Evolutionary conservation across 2,329 filamentous ascomycete species (phyloP).

Genomic region (Microsporum audouinii): DNA sequence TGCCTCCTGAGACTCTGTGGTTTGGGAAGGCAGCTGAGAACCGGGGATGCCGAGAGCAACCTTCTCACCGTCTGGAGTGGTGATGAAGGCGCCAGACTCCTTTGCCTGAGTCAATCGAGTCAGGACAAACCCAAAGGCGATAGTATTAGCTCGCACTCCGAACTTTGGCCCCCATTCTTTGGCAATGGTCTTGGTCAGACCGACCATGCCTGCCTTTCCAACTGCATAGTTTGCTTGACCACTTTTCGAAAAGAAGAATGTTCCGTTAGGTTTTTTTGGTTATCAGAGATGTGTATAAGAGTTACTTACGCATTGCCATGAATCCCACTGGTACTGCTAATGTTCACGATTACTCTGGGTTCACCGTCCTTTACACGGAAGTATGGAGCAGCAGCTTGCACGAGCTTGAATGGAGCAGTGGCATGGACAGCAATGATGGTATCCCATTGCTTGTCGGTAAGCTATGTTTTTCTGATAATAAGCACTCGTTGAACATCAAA

Average conservation of each 20-base stretch:
- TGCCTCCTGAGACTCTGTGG: slow-evolving; percentile 22
- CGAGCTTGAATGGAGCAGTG: slow-evolving; percentile 74
- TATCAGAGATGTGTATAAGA: neutral
- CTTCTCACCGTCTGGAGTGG: slow-evolving; percentile 62
- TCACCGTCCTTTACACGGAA: slow-evolving; percentile 79
- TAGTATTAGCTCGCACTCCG: slow-evolving; percentile 69
- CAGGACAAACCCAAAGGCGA: slow-evolving; percentile 72
- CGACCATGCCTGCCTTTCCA: slow-evolving; percentile 72
- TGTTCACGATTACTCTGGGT: slow-evolving; percentile 68
- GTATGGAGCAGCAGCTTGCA: slow-evolving; percentile 69
- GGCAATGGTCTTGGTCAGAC: slow-evolving; percentile 77
- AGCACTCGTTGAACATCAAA: neutral
- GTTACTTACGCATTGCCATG: slow-evolving; percentile 59
- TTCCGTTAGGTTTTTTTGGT: slow-evolving; percentile 1
- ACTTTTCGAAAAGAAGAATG: slow-evolving; percentile 14
- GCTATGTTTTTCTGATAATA: slow-evolving; percentile 32
- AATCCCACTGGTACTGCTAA: slow-evolving; percentile 68
- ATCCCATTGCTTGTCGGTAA: slow-evolving; percentile 84
- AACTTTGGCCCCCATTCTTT: slow-evolving; percentile 84
- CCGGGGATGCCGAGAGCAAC: slow-evolving; percentile 63
- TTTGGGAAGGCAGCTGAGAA: slow-evolving; percentile 37
- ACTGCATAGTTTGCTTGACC: slow-evolving; percentile 84
- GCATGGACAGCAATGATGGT: slow-evolving; percentile 74
- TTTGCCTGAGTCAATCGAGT: slow-evolving; percentile 75
- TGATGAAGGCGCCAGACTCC: slow-evolving; percentile 70